A percentile compares a stretch with the other conserved stretches of the same genome.
These are phyloP conservation scores for Trypanosoma platydactyli DNA, from an alignment of 208 protist species.

Conservation along the genomic window DNA sequence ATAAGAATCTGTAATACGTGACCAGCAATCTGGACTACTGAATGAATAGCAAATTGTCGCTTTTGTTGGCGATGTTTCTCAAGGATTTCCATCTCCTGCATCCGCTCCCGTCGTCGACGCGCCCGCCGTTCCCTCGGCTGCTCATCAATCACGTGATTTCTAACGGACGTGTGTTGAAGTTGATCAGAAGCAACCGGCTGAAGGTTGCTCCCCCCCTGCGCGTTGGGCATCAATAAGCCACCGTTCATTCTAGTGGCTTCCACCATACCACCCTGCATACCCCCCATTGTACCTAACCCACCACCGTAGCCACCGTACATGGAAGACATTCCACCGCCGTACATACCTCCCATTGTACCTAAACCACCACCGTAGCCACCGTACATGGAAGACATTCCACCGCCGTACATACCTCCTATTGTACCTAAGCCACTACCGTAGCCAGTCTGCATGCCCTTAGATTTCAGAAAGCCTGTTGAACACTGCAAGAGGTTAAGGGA, in stretches of 20 bases:
- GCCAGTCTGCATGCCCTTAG: conserved; percentile 4
- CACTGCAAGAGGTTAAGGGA: no score
- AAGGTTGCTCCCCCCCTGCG: conserved; percentile 12
- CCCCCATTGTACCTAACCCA: conserved; percentile 7
- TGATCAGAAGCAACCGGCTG: conserved; percentile 17
- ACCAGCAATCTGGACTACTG: conserved; percentile 70
- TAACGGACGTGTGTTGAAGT: background rate
- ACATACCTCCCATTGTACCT: no score
- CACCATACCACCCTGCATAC: conserved; percentile 20
- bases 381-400: no score
- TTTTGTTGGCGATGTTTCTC: conserved; percentile 68
- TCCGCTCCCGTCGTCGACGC: conserved; percentile 56
- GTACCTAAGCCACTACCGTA: conserved; percentile 26
- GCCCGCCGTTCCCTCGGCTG: conserved; percentile 51
- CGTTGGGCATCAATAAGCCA: background rate
- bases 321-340: no score
- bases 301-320: no score
- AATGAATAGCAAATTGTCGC: conserved; percentile 65
- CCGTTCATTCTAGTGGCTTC: conserved; percentile 18
- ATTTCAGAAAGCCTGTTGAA: no score
- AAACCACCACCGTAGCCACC: no score
- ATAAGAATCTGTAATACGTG: conserved; percentile 79
- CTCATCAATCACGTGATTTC: conserved; percentile 45
- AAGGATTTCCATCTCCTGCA: conserved; percentile 63
- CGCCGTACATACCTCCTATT: conserved; percentile 1